These are phyloP conservation scores for Cordyceps tenuipes DNA, from an alignment of 2,329 filamentous ascomycete genomes.

Conservation along the genomic window DNA sequence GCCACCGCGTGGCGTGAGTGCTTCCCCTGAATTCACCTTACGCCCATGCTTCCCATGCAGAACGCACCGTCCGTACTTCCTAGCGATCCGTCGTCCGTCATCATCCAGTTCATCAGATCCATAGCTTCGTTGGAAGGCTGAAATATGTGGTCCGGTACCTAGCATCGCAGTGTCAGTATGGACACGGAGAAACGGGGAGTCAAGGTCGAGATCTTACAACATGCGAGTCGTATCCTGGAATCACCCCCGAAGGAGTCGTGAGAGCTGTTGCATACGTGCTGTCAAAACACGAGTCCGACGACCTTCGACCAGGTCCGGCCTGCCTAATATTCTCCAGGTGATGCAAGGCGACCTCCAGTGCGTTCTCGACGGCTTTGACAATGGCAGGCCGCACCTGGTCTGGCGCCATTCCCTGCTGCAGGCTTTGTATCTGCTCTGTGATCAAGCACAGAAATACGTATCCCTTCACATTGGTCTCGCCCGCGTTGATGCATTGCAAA, in stretches of 20 bases:
- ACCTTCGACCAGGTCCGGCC: background rate
- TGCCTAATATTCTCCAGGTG: background rate
- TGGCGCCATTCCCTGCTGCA: background rate
- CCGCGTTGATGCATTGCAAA: slow-evolving; percentile 31
- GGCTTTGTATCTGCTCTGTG: background rate
- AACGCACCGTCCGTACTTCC: background rate
- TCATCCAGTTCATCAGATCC: background rate
- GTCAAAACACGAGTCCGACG: background rate
- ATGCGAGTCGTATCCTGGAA: background rate
- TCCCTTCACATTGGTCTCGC: slow-evolving; percentile 48
- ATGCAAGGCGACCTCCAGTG: background rate
- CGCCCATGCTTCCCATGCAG: background rate
- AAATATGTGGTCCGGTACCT: background rate
- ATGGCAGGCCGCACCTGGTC: background rate
- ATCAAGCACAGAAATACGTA: slow-evolving; percentile 29
- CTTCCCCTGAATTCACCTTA: background rate
- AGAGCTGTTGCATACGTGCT: background rate
- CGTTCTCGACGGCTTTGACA: background rate
- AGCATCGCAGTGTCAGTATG: background rate
- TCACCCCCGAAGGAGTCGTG: background rate
- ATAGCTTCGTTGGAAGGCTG: background rate
- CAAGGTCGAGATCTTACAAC: background rate
- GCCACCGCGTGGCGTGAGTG: background rate
- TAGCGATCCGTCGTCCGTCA: background rate
- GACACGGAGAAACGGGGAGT: background rate